Percentiles rank a stretch among this genome's conserved stretches.
Evolutionary conservation across 2,329 filamentous ascomycete species (phyloP).

Genomic region (Pseudogymnoascus sp.): DNA sequence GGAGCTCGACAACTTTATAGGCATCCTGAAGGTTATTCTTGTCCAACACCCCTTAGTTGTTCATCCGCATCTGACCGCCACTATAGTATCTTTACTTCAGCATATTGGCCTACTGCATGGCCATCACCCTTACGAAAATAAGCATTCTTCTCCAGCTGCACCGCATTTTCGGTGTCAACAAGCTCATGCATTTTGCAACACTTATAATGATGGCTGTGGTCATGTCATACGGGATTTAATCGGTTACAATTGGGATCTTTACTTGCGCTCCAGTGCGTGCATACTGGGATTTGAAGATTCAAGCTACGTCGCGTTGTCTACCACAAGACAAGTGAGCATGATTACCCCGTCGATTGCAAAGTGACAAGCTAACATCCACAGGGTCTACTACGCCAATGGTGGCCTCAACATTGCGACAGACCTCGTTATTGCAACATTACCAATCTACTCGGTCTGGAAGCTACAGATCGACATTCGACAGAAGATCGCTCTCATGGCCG

Average conservation of each 20-base stretch:
- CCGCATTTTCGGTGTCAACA: slow-evolving; percentile 24
- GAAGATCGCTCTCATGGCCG: slow-evolving; percentile 30
- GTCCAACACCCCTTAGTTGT: background rate
- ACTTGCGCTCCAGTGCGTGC: slow-evolving; percentile 35
- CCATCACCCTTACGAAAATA: background rate
- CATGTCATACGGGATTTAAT: background rate
- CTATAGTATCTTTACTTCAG: background rate
- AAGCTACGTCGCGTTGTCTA: slow-evolving; percentile 32
- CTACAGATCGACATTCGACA: slow-evolving; percentile 31
- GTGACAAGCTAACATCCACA: background rate
- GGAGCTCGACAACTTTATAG: background rate
- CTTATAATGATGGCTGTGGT: slow-evolving; percentile 13
- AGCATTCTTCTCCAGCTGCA: slow-evolving; percentile 34
- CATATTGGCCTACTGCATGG: background rate
- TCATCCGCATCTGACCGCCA: background rate
- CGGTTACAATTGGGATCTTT: slow-evolving; percentile 34
- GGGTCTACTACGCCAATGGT: background rate
- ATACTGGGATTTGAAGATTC: slow-evolving; percentile 31
- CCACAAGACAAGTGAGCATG: slow-evolving; percentile 20
- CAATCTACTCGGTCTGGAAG: slow-evolving; percentile 33
- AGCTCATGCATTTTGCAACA: background rate
- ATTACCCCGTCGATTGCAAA: no score
- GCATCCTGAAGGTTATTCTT: background rate
- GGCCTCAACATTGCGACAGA: slow-evolving; percentile 32
- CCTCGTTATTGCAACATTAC: slow-evolving; percentile 32